Evolutionary conservation across 805 yeast species (phyloP).

Genomic region (Ogataea nakhonphanomensis): DNA sequence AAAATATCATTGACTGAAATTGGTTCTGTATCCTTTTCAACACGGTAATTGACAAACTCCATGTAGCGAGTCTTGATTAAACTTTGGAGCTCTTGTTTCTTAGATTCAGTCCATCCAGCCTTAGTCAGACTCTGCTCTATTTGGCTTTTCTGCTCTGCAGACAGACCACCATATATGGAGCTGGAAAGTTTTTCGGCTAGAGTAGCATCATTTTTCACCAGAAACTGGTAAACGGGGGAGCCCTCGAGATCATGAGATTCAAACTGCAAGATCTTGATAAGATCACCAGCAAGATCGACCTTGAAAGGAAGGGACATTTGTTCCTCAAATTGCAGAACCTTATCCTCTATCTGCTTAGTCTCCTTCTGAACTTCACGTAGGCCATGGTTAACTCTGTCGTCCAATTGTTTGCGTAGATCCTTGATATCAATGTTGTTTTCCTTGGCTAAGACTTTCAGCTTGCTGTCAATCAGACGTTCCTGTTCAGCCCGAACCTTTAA

Average conservation of each 20-base stretch:
- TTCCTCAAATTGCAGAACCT: slow-evolving; percentile 17
- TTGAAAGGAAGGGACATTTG: slow-evolving; percentile 16
- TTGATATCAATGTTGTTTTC: slow-evolving; percentile 18
- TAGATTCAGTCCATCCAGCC: not conserved
- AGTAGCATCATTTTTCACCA: slow-evolving; percentile 15
- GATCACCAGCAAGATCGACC: slow-evolving; percentile 18
- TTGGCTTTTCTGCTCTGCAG: slow-evolving; percentile 5
- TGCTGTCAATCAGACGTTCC: slow-evolving; percentile 23
- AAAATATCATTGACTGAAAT: slow-evolving; percentile 3
- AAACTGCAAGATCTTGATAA: slow-evolving; percentile 18
- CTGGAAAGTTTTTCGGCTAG: slow-evolving; percentile 20
- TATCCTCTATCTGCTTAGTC: slow-evolving; percentile 11
- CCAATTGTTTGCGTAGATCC: slow-evolving; percentile 21
- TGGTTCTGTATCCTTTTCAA: slow-evolving; percentile 6
- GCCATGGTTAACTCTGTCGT: slow-evolving; percentile 20
- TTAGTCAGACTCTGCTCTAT: not conserved
- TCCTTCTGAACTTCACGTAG: slow-evolving; percentile 4
- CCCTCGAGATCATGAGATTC: slow-evolving; percentile 17
- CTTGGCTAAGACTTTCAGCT: slow-evolving; percentile 24
- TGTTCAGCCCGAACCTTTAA: slow-evolving; percentile 19
- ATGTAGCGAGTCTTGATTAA: slow-evolving; percentile 5
- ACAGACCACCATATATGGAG: not conserved
- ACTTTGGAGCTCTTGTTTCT: slow-evolving; percentile 1
- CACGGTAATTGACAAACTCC: slow-evolving; percentile 6
- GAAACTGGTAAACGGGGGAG: slow-evolving; percentile 20